A percentile compares a stretch with the other conserved stretches of the same genome.
Evolutionary conservation across 306 rosid species (phyloP).

Genomic region (Carpinus viminea): DNA sequence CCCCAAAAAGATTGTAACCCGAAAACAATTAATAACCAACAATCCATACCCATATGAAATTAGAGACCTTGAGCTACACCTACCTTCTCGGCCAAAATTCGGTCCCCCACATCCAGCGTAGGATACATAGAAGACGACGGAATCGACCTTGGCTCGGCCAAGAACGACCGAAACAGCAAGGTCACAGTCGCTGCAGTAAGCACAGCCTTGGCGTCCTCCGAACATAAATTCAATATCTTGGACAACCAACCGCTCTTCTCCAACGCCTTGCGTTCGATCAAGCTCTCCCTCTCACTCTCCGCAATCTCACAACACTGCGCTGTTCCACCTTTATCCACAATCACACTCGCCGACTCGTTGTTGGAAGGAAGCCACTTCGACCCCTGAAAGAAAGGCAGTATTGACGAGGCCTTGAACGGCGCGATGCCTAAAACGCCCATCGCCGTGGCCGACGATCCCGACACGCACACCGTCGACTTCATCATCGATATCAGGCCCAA

Average conservation of each 20-base stretch:
- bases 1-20: background rate
- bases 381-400: constrained; percentile 65
- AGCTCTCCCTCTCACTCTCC: background rate
- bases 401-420: constrained; percentile 54
- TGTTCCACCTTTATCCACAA: constrained; percentile 69
- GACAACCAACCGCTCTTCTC: constrained; percentile 66
- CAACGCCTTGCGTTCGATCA: constrained; percentile 24
- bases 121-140: constrained; percentile 94
- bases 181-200: constrained; percentile 77
- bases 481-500: constrained; percentile 67
- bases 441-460: constrained; percentile 49
- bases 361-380: constrained; percentile 78
- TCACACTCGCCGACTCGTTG: constrained; percentile 39
- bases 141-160: constrained; percentile 93
- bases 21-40: background rate
- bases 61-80: background rate
- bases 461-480: constrained; percentile 63
- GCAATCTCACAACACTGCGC: constrained; percentile 22
- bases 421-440: constrained; percentile 62
- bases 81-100: constrained; percentile 92
- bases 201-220: constrained; percentile 82
- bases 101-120: constrained; percentile 89
- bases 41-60: background rate
- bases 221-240: constrained; percentile 53
- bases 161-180: constrained; percentile 62